phyloP scores from a whole-genome alignment of 2,329 filamentous ascomycete species.

The Nigrospora osmanthi region DNA sequence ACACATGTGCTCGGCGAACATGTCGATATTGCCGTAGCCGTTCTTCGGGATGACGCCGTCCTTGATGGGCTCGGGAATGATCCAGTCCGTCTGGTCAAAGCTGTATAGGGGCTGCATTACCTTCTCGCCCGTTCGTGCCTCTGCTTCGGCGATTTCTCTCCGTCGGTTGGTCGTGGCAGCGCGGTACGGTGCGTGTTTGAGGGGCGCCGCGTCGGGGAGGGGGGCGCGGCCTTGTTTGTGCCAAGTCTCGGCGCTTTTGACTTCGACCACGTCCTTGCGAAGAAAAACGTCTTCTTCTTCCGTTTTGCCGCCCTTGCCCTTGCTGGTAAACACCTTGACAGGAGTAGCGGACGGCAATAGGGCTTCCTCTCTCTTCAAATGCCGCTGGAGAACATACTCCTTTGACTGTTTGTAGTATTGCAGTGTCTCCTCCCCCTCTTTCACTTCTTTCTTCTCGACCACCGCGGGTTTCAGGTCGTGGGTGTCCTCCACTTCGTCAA shows the following conservation, averaged over 20 bases:
- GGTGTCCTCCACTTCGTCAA: conserved; percentile 72
- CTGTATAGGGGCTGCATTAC: conserved; percentile 81
- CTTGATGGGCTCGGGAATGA: conserved; percentile 79
- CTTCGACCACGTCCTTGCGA: conserved; percentile 71
- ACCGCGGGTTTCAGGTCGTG: conserved; percentile 68
- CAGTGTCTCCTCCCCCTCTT: conserved; percentile 72
- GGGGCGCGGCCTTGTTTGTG: conserved; percentile 89
- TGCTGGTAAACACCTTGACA: conserved; percentile 67
- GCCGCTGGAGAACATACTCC: conserved; percentile 77
- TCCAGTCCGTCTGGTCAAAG: conserved; percentile 84
- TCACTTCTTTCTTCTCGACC: conserved; percentile 63
- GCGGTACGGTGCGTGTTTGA: conserved; percentile 84
- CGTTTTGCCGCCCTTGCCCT: conserved; percentile 64
- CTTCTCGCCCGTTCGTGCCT: conserved; percentile 73
- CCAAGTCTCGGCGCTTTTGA: conserved; percentile 93
- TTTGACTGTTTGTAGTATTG: conserved; percentile 83
- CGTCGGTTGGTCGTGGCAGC: conserved; percentile 84
- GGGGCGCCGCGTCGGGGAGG: conserved; percentile 58
- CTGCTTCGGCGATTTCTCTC: conserved; percentile 80
- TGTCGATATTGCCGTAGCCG: conserved; percentile 90
- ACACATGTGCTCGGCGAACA: conserved; percentile 91
- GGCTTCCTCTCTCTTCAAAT: conserved; percentile 88
- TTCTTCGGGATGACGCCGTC: conserved; percentile 90
- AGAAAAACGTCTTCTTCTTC: conserved; percentile 76
- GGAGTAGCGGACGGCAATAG: conserved; percentile 60